phyloP scores from a whole-genome alignment of 805 yeast genomes.

The Sungouiozyma ichnusensis region DNA sequence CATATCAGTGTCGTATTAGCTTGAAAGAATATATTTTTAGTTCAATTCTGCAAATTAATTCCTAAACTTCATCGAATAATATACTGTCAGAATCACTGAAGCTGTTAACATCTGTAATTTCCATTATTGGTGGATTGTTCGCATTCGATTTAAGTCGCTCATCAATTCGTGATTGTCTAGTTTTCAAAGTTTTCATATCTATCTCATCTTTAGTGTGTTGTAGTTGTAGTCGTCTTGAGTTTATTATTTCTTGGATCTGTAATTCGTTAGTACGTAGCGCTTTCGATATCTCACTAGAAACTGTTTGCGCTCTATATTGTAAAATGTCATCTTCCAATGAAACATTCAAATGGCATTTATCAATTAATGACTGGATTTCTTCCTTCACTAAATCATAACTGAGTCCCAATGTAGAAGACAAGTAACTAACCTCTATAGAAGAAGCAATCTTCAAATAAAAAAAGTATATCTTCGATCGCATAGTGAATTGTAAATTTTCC shows the following conservation, averaged over 20 bases:
- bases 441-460: conserved; percentile 22
- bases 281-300: conserved; percentile 7
- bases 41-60: not conserved
- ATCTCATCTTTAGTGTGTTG: conserved; percentile 5
- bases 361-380: conserved; percentile 14
- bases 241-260: conserved; percentile 1
- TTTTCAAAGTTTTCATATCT: conserved; percentile 4
- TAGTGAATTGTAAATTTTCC: conserved; percentile 11
- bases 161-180: conserved; percentile 2
- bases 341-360: conserved; percentile 15
- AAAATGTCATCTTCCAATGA: conserved; percentile 10
- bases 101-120: conserved; percentile 10
- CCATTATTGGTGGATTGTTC: conserved; percentile 6
- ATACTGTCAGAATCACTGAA: conserved; percentile 11
- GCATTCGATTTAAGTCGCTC: not conserved
- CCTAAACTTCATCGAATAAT: conserved; percentile 5
- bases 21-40: not conserved
- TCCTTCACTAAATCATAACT: conserved; percentile 8
- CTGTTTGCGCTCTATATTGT: not conserved
- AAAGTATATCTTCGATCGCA: conserved; percentile 22
- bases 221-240: not conserved
- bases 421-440: conserved; percentile 15
- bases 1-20: not conserved
- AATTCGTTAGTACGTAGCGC: conserved; percentile 4
- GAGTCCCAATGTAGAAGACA: conserved; percentile 17